Evolutionary conservation across 805 yeast species (phyloP).

Genomic region (Candida fluviatilis): DNA sequence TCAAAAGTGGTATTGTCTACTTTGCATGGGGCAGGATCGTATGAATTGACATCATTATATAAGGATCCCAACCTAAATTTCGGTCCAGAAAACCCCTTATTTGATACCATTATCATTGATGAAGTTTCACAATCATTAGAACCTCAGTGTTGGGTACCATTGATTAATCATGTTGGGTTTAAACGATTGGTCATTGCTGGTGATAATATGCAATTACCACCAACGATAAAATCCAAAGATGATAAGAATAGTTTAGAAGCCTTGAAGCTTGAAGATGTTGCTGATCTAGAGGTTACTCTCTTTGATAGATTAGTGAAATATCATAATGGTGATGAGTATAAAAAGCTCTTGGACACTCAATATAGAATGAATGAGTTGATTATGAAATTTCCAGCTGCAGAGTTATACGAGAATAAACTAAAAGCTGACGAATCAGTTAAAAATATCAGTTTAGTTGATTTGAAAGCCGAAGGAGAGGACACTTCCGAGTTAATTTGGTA

Average conservation of each 20-base stretch:
- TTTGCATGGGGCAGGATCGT: constrained; percentile 80
- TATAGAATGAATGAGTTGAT: constrained; percentile 82
- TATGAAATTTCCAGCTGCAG: constrained; percentile 71
- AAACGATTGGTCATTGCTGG: constrained; percentile 79
- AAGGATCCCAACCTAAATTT: constrained; percentile 18
- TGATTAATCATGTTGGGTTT: constrained; percentile 57
- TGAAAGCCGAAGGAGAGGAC: constrained; percentile 47
- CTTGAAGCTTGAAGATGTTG: constrained; percentile 21
- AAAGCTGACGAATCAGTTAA: constrained; percentile 60
- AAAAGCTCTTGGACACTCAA: constrained; percentile 65
- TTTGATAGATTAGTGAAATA: constrained; percentile 70
- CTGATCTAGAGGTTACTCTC: constrained; percentile 59
- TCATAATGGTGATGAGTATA: constrained; percentile 41
- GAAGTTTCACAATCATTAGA: constrained; percentile 94
- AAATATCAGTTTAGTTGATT: constrained; percentile 48
- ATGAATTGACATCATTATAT: constrained; percentile 57
- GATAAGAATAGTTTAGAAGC: constrained; percentile 22
- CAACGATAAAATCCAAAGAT: constrained; percentile 65
- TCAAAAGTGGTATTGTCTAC: constrained; percentile 78
- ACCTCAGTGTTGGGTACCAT: constrained; percentile 96
- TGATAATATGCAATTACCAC: constrained; percentile 88
- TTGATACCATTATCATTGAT: constrained; percentile 84
- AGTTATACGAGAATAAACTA: constrained; percentile 60
- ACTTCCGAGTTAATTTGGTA: constrained; percentile 69
- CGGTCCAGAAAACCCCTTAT: constrained; percentile 35